Base-by-base conservation (phyloP, 305 asterid species). In the Euphrasia arctica region DNA sequence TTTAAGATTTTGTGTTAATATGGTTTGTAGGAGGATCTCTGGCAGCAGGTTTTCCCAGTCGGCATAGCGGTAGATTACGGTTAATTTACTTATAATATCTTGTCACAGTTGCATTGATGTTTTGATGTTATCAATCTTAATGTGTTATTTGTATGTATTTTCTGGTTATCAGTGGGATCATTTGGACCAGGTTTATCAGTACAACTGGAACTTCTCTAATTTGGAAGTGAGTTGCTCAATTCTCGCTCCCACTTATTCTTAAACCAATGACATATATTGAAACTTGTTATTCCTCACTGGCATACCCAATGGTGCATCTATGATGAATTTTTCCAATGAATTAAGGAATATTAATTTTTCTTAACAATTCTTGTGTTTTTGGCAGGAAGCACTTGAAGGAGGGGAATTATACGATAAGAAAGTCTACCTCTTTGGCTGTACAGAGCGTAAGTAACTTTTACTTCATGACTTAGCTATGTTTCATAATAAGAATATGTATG, bases 371-470 rank as follows among this genome's bases (percentile, higher is more conserved):
- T 45, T 49, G 47, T 63, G 74, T 54, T 10, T 58, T 60, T 69
- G 70, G 68, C 83, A 92, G 96, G 91, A 84, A 29, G 96, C 98
- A 32, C 78, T 87, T 80, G 85, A 76, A 54, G 65, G 57, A 42
- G 48, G 48, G 8, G 48, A 86, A 89, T 82, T 89, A 49, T 72
- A 72, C 63, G 78, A 85, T 54, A 77, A 85, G 68, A 87, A 67
- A 62, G 96, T 92, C 74, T 92, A 84, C 74, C 95, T 92, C 56
- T 92, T 89, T 65, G 93, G 90, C 58, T 83, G 91, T 71, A 92
- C 97, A 12, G 98, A 92, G 75, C 96, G 97, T 92, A 84, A 82
- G 95, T 83, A 69, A 55, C 58, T 41, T 42, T 18, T 60, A 50
- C 49, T 27, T 54, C 47, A 3, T 39, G 65, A 9, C 45, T 10